Conservation (phyloP, 345 rosid species). For the Jatropha curcas region DNA sequence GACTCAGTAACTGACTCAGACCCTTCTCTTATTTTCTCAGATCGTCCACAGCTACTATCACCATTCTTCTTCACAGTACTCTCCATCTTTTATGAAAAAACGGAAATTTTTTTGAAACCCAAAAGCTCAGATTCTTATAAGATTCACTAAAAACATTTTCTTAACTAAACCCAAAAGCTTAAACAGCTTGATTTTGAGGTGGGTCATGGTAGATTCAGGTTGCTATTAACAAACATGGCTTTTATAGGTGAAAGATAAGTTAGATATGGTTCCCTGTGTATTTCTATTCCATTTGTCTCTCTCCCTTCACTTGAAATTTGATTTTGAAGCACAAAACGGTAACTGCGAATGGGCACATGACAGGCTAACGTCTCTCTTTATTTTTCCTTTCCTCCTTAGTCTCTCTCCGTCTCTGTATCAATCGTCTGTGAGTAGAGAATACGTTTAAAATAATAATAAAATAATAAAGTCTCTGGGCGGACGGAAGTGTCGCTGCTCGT, state of each 20-base stretch:
- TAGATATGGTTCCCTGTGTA: background rate
- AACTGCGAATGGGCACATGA: conserved; percentile 32
- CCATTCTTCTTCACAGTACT: conserved; percentile 46
- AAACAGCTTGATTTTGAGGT: background rate
- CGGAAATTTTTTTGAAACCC: background rate
- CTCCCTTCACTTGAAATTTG: conserved; percentile 26
- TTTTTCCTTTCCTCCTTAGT: background rate
- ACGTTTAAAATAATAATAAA: conserved; percentile 52
- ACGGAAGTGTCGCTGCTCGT: background rate
- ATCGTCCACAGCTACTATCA: conserved; percentile 16
- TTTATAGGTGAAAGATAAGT: background rate
- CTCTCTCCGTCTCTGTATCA: conserved; percentile 4
- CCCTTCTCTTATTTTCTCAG: conserved; percentile 42
- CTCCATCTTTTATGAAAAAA: conserved; percentile 44
- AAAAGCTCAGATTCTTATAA: conserved; percentile 15
- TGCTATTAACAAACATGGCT: background rate
- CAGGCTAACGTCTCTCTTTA: conserved; percentile 49
- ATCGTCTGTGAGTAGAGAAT: conserved; percentile 26
- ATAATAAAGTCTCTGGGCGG: conserved; percentile 4
- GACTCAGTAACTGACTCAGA: conserved; percentile 46
- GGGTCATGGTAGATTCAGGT: conserved; percentile 17
- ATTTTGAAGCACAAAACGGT: conserved; percentile 36
- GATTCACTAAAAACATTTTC: conserved; percentile 11
- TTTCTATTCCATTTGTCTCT: conserved; percentile 17
- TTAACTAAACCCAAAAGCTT: conserved; percentile 4